Percentiles rank a stretch among this genome's conserved stretches.
Conservation (phyloP, 1,139 yeast species). For the Trichomonascaceae sp. region DNA sequence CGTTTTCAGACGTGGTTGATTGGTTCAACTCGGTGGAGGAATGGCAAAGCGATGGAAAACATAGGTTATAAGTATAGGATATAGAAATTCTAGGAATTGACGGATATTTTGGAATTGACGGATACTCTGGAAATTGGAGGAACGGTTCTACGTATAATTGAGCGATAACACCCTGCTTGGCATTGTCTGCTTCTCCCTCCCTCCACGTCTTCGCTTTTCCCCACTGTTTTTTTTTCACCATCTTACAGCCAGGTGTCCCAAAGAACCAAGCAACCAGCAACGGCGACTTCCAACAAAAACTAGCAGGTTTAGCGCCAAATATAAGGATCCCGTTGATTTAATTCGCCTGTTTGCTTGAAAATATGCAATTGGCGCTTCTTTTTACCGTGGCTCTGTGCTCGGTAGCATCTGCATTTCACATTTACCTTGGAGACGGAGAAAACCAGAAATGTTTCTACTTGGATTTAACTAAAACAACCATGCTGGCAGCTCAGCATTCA, state of each 20-base stretch:
- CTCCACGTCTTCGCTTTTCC: background rate
- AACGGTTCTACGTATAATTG: too few relatives aligned
- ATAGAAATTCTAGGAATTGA: too few relatives aligned
- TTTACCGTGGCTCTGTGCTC: constrained; percentile 1
- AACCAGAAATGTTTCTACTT: constrained; percentile 57
- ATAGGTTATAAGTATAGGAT: too few relatives aligned
- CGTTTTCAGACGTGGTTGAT: constrained; percentile 51
- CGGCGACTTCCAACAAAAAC: too few relatives aligned
- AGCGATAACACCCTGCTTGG: too few relatives aligned
- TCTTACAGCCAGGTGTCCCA: constrained; percentile 5
- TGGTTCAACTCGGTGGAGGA: constrained; percentile 38
- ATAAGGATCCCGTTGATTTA: background rate
- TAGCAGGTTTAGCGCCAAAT: too few relatives aligned
- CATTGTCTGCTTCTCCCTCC: background rate
- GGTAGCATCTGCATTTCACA: constrained; percentile 37
- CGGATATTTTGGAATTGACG: too few relatives aligned
- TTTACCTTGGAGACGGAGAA: constrained; percentile 52
- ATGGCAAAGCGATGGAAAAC: background rate
- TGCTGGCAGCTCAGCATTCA: constrained; percentile 49
- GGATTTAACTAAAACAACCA: constrained; percentile 53
- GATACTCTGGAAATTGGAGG: too few relatives aligned
- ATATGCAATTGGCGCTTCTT: constrained; percentile 3
- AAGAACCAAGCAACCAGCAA: background rate
- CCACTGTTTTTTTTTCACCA: background rate
- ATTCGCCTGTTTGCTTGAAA: background rate